Evolutionary conservation across 2,329 filamentous ascomycete genomes (phyloP).

Genomic region (Colletotrichum sp.): DNA sequence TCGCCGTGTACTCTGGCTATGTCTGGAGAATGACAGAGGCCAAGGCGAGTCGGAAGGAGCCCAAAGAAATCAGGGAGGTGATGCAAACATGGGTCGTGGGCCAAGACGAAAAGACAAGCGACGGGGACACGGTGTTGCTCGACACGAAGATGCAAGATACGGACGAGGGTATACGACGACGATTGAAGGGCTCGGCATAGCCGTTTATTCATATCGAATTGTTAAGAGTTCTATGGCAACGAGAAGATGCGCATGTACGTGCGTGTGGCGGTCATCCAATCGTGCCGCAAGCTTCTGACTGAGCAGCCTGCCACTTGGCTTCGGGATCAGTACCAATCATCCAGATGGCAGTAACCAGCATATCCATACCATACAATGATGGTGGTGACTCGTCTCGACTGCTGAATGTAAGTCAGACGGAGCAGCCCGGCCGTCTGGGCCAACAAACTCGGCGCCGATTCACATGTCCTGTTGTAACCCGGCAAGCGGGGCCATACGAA

Average conservation of each 20-base stretch:
- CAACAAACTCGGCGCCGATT: not conserved
- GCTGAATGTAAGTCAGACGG: not conserved
- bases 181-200: constrained; percentile 1
- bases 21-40: constrained; percentile 73
- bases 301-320: not conserved
- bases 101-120: constrained; percentile 30
- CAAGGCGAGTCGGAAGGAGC: constrained; percentile 64
- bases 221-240: not conserved
- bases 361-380: not conserved
- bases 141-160: not conserved
- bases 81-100: constrained; percentile 74
- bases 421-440: not conserved
- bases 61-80: constrained; percentile 71
- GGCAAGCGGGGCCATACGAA: not conserved
- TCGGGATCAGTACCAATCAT: not conserved
- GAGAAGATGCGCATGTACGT: not conserved
- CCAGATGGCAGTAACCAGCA: not conserved
- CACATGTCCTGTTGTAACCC: not conserved
- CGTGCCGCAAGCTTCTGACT: not conserved
- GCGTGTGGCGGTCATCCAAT: not conserved
- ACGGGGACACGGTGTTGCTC: not conserved
- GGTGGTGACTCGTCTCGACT: not conserved
- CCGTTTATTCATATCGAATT: not conserved
- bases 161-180: constrained; percentile 11
- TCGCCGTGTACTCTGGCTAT: constrained; percentile 78